Evolutionary conservation across 164 flowering plant genomes (phyloP).

Genomic region (Tetrastigma voinierianum): DNA sequence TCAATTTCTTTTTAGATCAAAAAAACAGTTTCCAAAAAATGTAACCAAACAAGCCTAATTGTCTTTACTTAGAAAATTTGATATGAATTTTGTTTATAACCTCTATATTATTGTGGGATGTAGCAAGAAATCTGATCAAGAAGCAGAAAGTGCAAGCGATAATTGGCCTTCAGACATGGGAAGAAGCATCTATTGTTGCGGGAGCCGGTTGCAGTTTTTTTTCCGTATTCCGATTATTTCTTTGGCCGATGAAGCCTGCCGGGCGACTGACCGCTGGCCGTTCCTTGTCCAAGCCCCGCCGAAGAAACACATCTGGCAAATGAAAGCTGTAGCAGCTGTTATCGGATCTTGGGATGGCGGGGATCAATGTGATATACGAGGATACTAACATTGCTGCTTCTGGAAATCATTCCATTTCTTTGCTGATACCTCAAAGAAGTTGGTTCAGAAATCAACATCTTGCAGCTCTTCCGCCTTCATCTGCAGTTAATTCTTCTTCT

Average conservation of each 20-base stretch:
- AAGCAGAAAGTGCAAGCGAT: constrained; percentile 10
- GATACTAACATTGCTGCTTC: constrained; percentile 6
- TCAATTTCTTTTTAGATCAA: too few relatives aligned
- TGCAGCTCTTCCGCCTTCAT: constrained; percentile 13
- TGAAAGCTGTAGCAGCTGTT: constrained; percentile 26
- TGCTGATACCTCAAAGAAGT: constrained; percentile 13
- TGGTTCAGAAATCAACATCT: constrained; percentile 9
- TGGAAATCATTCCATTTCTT: constrained; percentile 14
- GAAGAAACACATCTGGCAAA: constrained; percentile 5
- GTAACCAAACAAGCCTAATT: too few relatives aligned
- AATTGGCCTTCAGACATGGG: constrained; percentile 19
- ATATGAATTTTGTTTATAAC: too few relatives aligned
- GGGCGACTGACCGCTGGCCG: constrained; percentile 15
- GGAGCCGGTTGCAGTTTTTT: constrained; percentile 11
- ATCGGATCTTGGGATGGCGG: constrained; percentile 22
- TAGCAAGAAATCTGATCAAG: constrained; percentile 20
- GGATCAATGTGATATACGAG: constrained; percentile 27
- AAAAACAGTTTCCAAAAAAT: too few relatives aligned
- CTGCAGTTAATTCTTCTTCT: neutral
- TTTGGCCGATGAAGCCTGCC: constrained; percentile 17
- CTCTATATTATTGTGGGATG: neutral
- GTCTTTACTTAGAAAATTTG: too few relatives aligned
- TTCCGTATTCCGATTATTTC: constrained; percentile 24
- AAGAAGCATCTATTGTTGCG: constrained; percentile 12
- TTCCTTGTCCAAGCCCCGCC: constrained; percentile 20